Base-by-base conservation (phyloP, 192 early-diverging fungal genomes). In the Allomyces arbusculus region DNA sequence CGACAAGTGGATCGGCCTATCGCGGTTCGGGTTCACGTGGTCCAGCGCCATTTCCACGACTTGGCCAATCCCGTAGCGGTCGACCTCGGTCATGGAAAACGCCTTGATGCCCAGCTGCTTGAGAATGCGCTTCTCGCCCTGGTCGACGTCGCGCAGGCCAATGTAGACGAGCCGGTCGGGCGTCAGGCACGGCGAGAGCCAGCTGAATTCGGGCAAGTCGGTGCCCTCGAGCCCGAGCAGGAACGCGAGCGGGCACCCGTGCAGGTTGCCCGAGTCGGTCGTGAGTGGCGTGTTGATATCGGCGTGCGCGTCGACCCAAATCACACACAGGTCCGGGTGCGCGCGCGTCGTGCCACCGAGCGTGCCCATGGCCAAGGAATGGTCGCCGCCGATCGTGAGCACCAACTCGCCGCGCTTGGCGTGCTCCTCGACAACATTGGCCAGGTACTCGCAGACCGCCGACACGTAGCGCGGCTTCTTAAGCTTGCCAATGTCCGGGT, bases 241-340 rank as follows among this genome's bases (percentile, higher is more conserved):
- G 73, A 92, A 97, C 9, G 90, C 85, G 43, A 95, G 75, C 44
- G 94, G 94, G 74, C 94, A 97, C 20, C 94, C 94, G 67, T 97
- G 94, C 63, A 97, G 80, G 76, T 97, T 95, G 24, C 94, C 94
- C 19, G 87, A 87, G 23, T 83, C 80, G 10, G 91, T 95, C 12
- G 86, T 82, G 61, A 81, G 82, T 20, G 90, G 88, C 40, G 94
- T 94, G 81, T 97, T 97, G 78, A 93, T 91, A 71, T 93, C 90
- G 58, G 90, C 89, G 67, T 97, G 92, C 23, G 91, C 91, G 74
- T 97, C 92, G 14, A 97, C 82, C 94, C 92, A 97, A 65, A 97
- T 83, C 69, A 97, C 81, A 66, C 90, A 89, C 62, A 89, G 63
- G 66, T 91, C 85, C 62, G 80, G 82, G 75, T 94, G 80, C 24